A percentile compares a stretch with the other conserved stretches of the same genome.
Conservation (phyloP, 1,139 yeast genomes). For the Keqinozyma sinolaborantium region DNA sequence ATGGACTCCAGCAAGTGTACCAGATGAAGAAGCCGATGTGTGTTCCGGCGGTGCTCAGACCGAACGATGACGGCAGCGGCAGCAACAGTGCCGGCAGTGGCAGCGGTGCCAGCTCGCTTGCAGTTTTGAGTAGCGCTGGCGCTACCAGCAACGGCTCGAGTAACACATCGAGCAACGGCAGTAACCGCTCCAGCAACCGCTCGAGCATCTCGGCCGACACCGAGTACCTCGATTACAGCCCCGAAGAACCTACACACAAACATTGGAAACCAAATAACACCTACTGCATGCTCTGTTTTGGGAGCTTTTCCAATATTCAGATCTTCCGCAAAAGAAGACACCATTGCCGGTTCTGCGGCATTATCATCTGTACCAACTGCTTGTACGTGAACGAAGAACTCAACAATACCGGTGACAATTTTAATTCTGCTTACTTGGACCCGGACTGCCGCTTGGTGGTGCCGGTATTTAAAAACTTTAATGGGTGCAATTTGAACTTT, state of each 20-base stretch:
- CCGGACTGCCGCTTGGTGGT: constrained; percentile 33
- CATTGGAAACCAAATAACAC: constrained; percentile 43
- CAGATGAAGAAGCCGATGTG: constrained; percentile 37
- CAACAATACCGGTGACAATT: constrained; percentile 6
- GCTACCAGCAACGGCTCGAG: neutral
- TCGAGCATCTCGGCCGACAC: constrained; percentile 1
- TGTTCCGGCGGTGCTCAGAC: constrained; percentile 43
- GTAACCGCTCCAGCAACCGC: neutral
- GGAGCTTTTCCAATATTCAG: constrained; percentile 28
- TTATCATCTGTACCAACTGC: constrained; percentile 35
- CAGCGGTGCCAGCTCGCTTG: constrained; percentile 1
- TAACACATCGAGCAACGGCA: neutral
- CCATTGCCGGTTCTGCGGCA: constrained; percentile 46
- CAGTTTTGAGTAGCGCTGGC: neutral
- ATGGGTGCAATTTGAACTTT: constrained; percentile 4
- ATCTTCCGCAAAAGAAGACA: constrained; percentile 31
- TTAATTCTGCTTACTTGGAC: constrained; percentile 27
- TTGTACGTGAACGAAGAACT: constrained; percentile 14
- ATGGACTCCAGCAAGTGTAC: constrained; percentile 24
- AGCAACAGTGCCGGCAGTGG: constrained; percentile 3
- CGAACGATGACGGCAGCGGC: constrained; percentile 8
- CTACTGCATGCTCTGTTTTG: constrained; percentile 42
- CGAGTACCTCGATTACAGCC: constrained; percentile 2
- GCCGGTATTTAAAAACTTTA: constrained; percentile 26
- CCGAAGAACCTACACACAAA: constrained; percentile 32